These are phyloP conservation scores for Hericium erinaceus DNA, from an alignment of 768 basidiomycete species.

Conservation along the genomic window DNA sequence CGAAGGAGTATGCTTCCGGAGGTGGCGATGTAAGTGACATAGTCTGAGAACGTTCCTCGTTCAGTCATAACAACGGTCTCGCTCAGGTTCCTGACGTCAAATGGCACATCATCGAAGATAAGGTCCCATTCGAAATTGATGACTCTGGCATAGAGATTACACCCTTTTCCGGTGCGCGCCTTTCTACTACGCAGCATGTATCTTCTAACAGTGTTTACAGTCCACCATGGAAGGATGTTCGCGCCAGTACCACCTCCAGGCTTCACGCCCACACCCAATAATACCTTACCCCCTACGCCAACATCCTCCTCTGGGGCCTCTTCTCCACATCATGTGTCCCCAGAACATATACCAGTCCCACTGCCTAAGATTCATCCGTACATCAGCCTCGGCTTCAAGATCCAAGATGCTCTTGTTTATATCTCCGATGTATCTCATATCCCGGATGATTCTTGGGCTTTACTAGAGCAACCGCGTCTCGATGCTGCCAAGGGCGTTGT, in stretches of 20 bases:
- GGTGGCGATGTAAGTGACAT: constrained; percentile 54
- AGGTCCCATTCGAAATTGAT: constrained; percentile 55
- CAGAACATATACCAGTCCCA: neutral
- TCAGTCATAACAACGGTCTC: neutral
- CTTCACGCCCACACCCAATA: constrained; percentile 31
- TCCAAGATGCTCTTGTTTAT: constrained; percentile 61
- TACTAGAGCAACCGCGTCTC: constrained; percentile 27
- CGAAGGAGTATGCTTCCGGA: constrained; percentile 68
- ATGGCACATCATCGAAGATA: constrained; percentile 75
- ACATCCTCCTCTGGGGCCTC: constrained; percentile 1
- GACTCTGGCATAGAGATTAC: constrained; percentile 54
- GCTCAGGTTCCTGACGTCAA: constrained; percentile 68
- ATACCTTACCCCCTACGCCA: constrained; percentile 23
- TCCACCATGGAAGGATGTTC: constrained; percentile 70
- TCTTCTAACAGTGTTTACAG: constrained; percentile 17
- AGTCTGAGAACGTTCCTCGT: neutral
- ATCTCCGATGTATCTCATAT: constrained; percentile 79
- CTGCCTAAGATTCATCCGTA: constrained; percentile 41
- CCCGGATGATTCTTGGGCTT: constrained; percentile 60
- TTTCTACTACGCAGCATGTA: neutral
- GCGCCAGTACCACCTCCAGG: constrained; percentile 28
- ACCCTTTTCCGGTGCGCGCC: constrained; percentile 51
- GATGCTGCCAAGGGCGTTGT: constrained; percentile 6
- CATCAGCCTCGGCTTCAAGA: constrained; percentile 59
- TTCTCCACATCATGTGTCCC: constrained; percentile 2